Evolutionary conservation across 768 basidiomycete genomes (phyloP).

Genomic region (Terana coerulea): DNA sequence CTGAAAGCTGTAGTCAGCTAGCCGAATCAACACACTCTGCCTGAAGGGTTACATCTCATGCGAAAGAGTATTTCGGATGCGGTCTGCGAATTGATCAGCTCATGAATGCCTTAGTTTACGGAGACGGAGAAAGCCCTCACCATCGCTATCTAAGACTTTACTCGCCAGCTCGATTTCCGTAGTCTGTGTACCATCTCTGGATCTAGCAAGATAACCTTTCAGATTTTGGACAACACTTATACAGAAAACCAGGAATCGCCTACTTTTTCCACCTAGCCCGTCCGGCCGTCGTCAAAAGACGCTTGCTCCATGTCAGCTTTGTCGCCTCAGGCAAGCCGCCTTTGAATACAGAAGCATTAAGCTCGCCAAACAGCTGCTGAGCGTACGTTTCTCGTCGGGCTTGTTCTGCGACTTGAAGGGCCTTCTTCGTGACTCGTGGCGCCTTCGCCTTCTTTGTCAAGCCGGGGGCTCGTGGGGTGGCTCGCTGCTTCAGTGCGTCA

Average conservation of each 20-base stretch:
- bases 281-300: constrained; percentile 66
- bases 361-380: constrained; percentile 50
- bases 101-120: not conserved
- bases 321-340: constrained; percentile 50
- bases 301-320: constrained; percentile 61
- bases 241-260: not conserved
- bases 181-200: constrained; percentile 52
- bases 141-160: constrained; percentile 76
- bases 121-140: constrained; percentile 33
- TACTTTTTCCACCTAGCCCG: constrained; percentile 63
- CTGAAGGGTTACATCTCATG: constrained; percentile 87
- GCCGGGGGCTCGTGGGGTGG: not conserved
- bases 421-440: constrained; percentile 36
- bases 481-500: not conserved
- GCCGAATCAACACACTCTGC: not conserved
- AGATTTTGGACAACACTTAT: not conserved
- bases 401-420: constrained; percentile 39
- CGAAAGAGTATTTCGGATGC: constrained; percentile 76
- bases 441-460: constrained; percentile 11
- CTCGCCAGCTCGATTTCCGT: constrained; percentile 75
- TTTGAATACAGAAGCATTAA: constrained; percentile 57
- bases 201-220: constrained; percentile 29
- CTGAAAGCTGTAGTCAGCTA: not conserved
- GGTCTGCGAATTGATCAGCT: constrained; percentile 41
- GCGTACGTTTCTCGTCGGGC: constrained; percentile 50